Base-by-base conservation (phyloP, 2,329 filamentous ascomycete genomes). In the Calonectria pauciramosa region DNA sequence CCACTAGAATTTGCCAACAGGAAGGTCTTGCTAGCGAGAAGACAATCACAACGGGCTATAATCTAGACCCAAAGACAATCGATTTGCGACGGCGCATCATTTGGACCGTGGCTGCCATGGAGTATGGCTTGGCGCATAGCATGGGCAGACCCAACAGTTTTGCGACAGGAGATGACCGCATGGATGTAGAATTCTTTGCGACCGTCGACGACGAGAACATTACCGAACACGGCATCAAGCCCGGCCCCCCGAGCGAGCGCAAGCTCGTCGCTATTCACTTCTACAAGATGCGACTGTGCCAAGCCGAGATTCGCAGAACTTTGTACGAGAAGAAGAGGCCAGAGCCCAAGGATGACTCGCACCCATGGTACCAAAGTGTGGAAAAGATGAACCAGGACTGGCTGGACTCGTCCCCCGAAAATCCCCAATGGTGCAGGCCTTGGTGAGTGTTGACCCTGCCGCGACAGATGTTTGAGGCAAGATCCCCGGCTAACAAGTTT, bases 181-280 rank as follows among this genome's bases (percentile, higher is more conserved):
- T 98, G 78, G 93, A 98, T 81, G 95, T 99, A 64, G 89, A 91
- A 41, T 98, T 96, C 81, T 98, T 98, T 82, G 91, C 95, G 77
- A 89, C 93, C 2, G 93, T 95, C 47, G 93, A 95, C 79, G 97
- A 99, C 85, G 90, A 93, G 66, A 93, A 94, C 83, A 98, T 99
- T 79, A 96, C 93, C 1, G 88, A 91, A 2, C 89, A 93, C 41
- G 96, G 95, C 3, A 94, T 98, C 71, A 87, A 92, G 28, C 90
- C 93, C 0, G 94, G 93, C 1, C 93, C 93, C 7, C 89, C 91
- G 2, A 95, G 94, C 47, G 90, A 96, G 78, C 95, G 94, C 82
- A 99, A 99, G 84, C 91, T 95, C 80, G 93, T 98, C 32, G 93
- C 95, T 3, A 96, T 98, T 75, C 96, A 99, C 83, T 97, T 98